A percentile compares a stretch with the other conserved stretches of the same genome.
These are phyloP conservation scores for Lentinula lateritia DNA, from an alignment of 768 basidiomycete genomes.

Conservation along the genomic window DNA sequence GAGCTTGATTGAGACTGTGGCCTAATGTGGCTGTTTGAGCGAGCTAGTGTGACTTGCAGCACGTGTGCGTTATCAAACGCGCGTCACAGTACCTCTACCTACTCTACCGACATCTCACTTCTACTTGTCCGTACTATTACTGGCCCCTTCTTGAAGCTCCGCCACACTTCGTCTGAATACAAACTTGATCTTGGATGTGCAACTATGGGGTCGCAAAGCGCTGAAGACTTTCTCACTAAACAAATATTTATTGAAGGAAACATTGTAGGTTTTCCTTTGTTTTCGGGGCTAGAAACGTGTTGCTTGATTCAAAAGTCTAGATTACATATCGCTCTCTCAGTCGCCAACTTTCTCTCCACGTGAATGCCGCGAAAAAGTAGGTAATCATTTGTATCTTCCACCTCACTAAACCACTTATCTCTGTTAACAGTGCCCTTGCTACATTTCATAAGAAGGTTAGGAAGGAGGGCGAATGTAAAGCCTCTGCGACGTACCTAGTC, in stretches of 20 bases:
- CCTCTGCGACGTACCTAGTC: constrained; percentile 67
- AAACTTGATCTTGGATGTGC: background rate
- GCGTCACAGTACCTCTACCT: background rate
- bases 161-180: background rate
- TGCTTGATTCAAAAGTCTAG: constrained; percentile 26
- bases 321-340: constrained; percentile 79
- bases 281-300: background rate
- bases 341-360: constrained; percentile 63
- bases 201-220: constrained; percentile 35
- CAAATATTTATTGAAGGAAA: constrained; percentile 46
- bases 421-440: constrained; percentile 51
- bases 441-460: constrained; percentile 45
- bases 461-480: constrained; percentile 24
- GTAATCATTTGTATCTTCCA: constrained; percentile 9
- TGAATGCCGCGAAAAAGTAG: constrained; percentile 77
- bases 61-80: background rate
- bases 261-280: constrained; percentile 26
- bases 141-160: background rate
- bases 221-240: constrained; percentile 45
- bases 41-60: background rate
- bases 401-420: background rate
- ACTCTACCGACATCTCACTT: background rate
- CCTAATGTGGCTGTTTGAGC: too few relatives aligned
- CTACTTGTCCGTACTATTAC: too few relatives aligned
- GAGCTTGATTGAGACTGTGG: background rate